phyloP scores from a whole-genome alignment of 2,329 filamentous ascomycete species.

The Chaetomiaceae sp. region DNA sequence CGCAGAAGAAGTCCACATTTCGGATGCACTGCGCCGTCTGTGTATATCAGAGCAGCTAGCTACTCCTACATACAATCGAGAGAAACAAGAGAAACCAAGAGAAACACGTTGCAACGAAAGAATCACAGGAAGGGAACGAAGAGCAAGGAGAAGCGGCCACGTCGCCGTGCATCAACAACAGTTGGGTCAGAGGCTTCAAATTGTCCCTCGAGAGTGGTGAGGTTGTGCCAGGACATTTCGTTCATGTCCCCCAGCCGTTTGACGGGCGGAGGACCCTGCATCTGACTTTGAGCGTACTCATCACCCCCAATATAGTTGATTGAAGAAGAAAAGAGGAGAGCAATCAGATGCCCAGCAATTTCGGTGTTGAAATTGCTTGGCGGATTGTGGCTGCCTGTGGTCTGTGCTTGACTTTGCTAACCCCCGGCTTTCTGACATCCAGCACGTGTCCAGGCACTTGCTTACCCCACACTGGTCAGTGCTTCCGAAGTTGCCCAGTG shows the following conservation, averaged over 20 bases:
- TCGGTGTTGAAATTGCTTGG: slow-evolving; percentile 8
- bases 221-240: slow-evolving; percentile 58
- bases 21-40: too few relatives aligned
- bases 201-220: slow-evolving; percentile 62
- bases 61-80: not conserved
- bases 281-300: slow-evolving; percentile 61
- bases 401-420: too few relatives aligned
- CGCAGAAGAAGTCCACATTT: too few relatives aligned
- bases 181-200: slow-evolving; percentile 62
- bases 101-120: slow-evolving; percentile 23
- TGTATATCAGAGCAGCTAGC: not conserved
- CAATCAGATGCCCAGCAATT: not conserved
- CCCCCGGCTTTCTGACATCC: too few relatives aligned
- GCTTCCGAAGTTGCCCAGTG: too few relatives aligned
- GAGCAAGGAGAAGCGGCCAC: slow-evolving; percentile 19
- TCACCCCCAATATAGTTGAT: slow-evolving; percentile 79
- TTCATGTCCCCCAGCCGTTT: slow-evolving; percentile 48
- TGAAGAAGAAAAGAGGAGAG: slow-evolving; percentile 44
- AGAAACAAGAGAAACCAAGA: slow-evolving; percentile 6
- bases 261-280: slow-evolving; percentile 42
- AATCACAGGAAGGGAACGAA: too few relatives aligned
- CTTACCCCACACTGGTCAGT: too few relatives aligned
- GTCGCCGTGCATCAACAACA: slow-evolving; percentile 35
- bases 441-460: too few relatives aligned
- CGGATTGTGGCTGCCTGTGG: slow-evolving; percentile 1